Conservation (phyloP, 2,329 filamentous ascomycete genomes). For the Microascus cirrosus region DNA sequence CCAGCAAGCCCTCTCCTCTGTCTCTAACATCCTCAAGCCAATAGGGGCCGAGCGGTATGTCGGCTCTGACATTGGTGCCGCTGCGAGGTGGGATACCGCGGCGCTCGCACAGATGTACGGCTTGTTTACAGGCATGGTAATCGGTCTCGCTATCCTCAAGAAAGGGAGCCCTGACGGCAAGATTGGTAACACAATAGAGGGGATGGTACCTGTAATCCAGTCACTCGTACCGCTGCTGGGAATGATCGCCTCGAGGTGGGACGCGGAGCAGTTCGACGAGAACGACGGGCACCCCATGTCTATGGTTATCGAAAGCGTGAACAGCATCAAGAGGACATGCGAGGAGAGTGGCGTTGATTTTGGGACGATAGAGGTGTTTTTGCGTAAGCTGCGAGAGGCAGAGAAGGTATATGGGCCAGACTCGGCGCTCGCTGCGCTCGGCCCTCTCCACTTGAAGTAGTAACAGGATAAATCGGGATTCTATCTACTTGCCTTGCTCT, state of each 20-base stretch:
- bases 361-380: not conserved
- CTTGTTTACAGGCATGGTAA: slow-evolving; percentile 14
- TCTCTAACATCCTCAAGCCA: slow-evolving; percentile 7
- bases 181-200: slow-evolving; percentile 1
- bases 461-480: not conserved
- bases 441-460: not conserved
- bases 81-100: slow-evolving; percentile 13
- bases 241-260: slow-evolving; percentile 10
- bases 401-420: not conserved
- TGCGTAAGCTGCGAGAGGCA: slow-evolving; percentile 7
- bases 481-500: too few relatives aligned
- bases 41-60: slow-evolving; percentile 11
- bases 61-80: slow-evolving; percentile 9
- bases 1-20: slow-evolving; percentile 6
- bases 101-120: slow-evolving; percentile 16
- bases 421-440: not conserved
- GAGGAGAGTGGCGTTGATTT: slow-evolving; percentile 13
- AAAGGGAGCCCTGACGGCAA: slow-evolving; percentile 6
- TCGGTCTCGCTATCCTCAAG: slow-evolving; percentile 13
- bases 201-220: slow-evolving; percentile 12
- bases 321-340: slow-evolving; percentile 13
- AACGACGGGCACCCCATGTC: slow-evolving; percentile 14
- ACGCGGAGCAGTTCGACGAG: slow-evolving; percentile 12
- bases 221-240: slow-evolving; percentile 14
- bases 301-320: slow-evolving; percentile 13